Base-by-base conservation (phyloP, 2,329 filamentous ascomycete genomes). In the Penicillium sp. region DNA sequence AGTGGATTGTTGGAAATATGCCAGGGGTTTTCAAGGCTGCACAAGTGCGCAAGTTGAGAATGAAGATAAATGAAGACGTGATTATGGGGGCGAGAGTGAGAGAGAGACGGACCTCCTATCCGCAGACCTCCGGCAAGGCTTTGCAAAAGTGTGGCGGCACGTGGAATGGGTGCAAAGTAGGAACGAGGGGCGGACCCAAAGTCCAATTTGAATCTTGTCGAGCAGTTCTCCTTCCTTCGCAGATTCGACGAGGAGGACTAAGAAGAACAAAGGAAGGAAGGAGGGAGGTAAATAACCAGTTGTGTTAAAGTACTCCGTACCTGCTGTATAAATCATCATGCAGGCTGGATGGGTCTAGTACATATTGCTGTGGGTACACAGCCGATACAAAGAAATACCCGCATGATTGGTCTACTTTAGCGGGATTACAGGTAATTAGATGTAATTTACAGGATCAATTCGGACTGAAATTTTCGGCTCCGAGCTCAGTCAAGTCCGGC, bases 91-190 rank as follows among this genome's bases (percentile, higher is more conserved):
- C 20, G 32, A 35, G 7, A 8, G 32, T 35, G 18, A 37, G 33
- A 18, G 29, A 18, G 33, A 12, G 33, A 59, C 57, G 40, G 54
- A 58, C 57, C 48, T 47, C 45, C 38, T 40, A 61, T 57, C 57
- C 56, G 57, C 53, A 46, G 52, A 57, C 48, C 52, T 57, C 58
- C 57, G 52, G 40, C 44, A 47, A 49, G 51, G 52, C 44, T 52
- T 52, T 52, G 23, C 24, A 18, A 15, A 31, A 44, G 50, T 56
- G 44, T 57, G 55, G 52, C 43, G 50, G 33, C 57, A 60, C 58
- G 58, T 61, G 58, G 57, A 55, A 58, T 54, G 47, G 41, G 20
- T n/a, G 18, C 5, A 9, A 46, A 31, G 29, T 32, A 25, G 27
- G 25, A 43, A 20, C 38, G 24, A 29, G 41, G 47, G 28, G 35